Base-by-base conservation (phyloP, 2,329 filamentous ascomycete species). In the Neurospora sp. region DNA sequence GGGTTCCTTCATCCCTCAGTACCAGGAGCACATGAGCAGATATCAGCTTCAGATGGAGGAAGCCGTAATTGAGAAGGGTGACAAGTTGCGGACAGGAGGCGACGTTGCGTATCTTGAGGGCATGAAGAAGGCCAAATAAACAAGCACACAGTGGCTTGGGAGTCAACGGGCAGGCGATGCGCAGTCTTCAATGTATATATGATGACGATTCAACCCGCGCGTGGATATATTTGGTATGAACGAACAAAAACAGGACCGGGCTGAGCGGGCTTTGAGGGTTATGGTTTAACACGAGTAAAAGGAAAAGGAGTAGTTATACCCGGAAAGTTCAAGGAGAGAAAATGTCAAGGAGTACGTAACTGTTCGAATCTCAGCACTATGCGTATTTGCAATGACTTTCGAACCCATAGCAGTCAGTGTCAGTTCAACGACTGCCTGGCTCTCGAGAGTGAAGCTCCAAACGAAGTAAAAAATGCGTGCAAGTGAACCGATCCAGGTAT, bases 31-130 rank as follows among this genome's bases (percentile, higher is more conserved):
- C 74, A 83, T 92, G 82, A 84, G 83, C 72, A 80, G 83, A 19
- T 93, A 91, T 77, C 86, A 89, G 78, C 80, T 83, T 68, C 83
- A 86, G 8, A 90, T 91, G 81, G 86, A 86, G 77, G 81, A 83
- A 70, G 88, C 90, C 75, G 91, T 93, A 1, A 78, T 87, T 72
- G 83, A 80, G 36, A 92, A 92, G 81, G 90, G 89, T 46, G 80
- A 77, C 28, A 84, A 78, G 75, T 76, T 93, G 72, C 78, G 84
- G 71, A 83, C 86, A 68, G 79, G 85, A 52, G 89, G 89, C 0
- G 87, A 84, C 77, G 80, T 86, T 73, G 80, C 79, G 62, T 90
- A 91, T 77, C 76, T 76, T 9, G 74, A 70, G 43, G 46, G 68
- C n/a, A 74, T 88, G 33, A 79, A 78, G 70, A 78, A 75, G 68